Evolutionary conservation across 2,329 filamentous ascomycete genomes (phyloP).

Genomic region (Talaromyces sp.): DNA sequence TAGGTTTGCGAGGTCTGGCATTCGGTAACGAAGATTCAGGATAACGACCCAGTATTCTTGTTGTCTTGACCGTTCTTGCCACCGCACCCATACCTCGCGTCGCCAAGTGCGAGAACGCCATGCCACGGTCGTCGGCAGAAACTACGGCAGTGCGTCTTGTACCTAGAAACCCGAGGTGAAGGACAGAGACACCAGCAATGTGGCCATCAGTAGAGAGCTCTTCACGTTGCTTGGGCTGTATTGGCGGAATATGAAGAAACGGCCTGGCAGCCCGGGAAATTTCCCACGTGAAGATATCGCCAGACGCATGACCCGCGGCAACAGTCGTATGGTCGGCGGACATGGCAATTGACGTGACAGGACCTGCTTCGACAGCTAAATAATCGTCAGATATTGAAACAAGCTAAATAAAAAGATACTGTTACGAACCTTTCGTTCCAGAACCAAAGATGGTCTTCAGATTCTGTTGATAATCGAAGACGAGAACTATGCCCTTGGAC

Average conservation of each 20-base stretch:
- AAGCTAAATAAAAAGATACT: not conserved
- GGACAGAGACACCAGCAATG: conserved; percentile 66
- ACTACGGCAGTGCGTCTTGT: conserved; percentile 90
- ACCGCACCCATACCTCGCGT: conserved; percentile 84
- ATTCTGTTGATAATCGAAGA: conserved; percentile 97
- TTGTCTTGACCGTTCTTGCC: conserved; percentile 79
- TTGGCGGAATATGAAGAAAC: conserved; percentile 78
- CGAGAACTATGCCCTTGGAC: conserved; percentile 84
- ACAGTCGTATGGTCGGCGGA: conserved; percentile 92
- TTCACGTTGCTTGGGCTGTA: conserved; percentile 60
- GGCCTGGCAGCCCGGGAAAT: conserved; percentile 73
- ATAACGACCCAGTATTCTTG: conserved; percentile 85
- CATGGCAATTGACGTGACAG: conserved; percentile 79
- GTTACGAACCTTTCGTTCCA: conserved; percentile 70
- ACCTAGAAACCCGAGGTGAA: conserved; percentile 91
- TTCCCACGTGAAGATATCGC: conserved; percentile 96
- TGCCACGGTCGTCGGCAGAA: conserved; percentile 88
- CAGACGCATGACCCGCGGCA: conserved; percentile 81
- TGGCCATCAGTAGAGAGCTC: conserved; percentile 73
- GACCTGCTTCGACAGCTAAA: conserved; percentile 79
- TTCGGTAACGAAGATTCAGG: conserved; percentile 59
- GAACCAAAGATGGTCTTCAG: conserved; percentile 90
- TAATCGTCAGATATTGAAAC: conserved; percentile 2
- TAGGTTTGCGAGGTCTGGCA: conserved; percentile 74
- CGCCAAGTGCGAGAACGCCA: conserved; percentile 97